phyloP scores from a whole-genome alignment of 2,329 filamentous ascomycete genomes.

The Ustilaginoidea virens region DNA sequence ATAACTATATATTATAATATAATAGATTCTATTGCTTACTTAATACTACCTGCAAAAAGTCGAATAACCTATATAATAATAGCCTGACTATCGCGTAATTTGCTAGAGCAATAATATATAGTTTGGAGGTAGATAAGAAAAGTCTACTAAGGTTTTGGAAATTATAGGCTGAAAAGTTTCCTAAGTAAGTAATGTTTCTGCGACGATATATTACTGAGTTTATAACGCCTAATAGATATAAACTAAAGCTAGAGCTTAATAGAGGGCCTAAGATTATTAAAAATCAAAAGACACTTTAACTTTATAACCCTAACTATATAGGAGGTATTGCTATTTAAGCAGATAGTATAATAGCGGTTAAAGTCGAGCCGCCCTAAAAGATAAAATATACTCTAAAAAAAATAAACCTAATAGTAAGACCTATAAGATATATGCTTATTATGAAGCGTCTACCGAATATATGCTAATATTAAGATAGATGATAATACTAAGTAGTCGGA shows the following conservation, averaged over 20 bases:
- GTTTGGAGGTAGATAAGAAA: not conserved
- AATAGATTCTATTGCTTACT: not conserved
- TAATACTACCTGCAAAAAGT: not conserved
- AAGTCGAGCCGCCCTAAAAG: no score
- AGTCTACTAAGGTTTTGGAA: not conserved
- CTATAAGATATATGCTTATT: no score
- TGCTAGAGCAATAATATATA: not conserved
- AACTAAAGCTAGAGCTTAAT: not conserved
- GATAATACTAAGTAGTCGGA: no score
- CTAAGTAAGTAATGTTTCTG: not conserved
- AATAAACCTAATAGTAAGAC: no score
- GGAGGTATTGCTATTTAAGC: not conserved
- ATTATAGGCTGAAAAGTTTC: not conserved
- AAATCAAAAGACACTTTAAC: not conserved
- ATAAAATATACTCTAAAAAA: no score
- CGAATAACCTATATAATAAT: not conserved
- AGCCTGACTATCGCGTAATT: not conserved
- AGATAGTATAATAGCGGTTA: no score
- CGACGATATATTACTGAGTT: not conserved
- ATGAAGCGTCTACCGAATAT: no score
- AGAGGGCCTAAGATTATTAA: not conserved
- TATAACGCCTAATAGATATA: not conserved
- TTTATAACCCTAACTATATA: not conserved
- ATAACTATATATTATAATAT: not conserved
- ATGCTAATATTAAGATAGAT: no score